A percentile compares a stretch with the other conserved stretches of the same genome.
phyloP scores from a whole-genome alignment of 495 filamentous ascomycete species.

The Neurospora sp. region DNA sequence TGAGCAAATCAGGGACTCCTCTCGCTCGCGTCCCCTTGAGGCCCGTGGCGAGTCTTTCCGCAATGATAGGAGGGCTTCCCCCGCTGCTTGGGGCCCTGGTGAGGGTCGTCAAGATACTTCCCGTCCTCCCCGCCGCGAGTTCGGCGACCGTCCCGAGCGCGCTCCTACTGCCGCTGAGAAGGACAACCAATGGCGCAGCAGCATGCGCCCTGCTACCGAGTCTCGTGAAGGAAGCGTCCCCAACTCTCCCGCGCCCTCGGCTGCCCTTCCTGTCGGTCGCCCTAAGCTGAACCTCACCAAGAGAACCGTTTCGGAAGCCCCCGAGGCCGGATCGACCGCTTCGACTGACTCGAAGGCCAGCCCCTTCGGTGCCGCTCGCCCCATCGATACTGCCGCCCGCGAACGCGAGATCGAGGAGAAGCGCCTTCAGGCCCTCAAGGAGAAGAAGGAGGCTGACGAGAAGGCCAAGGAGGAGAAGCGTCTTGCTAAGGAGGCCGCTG shows the following conservation, averaged over 20 bases:
- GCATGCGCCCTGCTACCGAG: slow-evolving; percentile 55
- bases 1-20: slow-evolving; percentile 48
- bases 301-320: slow-evolving; percentile 70
- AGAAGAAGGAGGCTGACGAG: slow-evolving; percentile 83
- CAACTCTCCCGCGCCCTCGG: slow-evolving; percentile 49
- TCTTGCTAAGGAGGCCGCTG: slow-evolving; percentile 51
- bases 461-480: slow-evolving; percentile 69
- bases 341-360: slow-evolving; percentile 62
- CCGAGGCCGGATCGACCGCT: slow-evolving; percentile 13
- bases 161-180: slow-evolving; percentile 73
- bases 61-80: slow-evolving; percentile 56
- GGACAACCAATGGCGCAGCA: slow-evolving; percentile 76
- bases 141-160: slow-evolving; percentile 62
- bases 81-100: slow-evolving; percentile 60
- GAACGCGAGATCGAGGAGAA: slow-evolving; percentile 88
- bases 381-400: slow-evolving; percentile 78
- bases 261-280: slow-evolving; percentile 46
- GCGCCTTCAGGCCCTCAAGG: slow-evolving; percentile 56
- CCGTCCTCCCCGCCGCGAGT: slow-evolving; percentile 71
- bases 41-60: slow-evolving; percentile 32
- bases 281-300: slow-evolving; percentile 78
- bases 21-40: slow-evolving; percentile 58
- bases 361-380: slow-evolving; percentile 83
- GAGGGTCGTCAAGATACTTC: slow-evolving; percentile 44
- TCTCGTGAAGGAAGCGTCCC: slow-evolving; percentile 51